Percentiles rank a stretch among this genome's conserved stretches.
These are phyloP conservation scores for Gamarada debralockiae DNA, from an alignment of 495 filamentous ascomycete species.

Conservation along the genomic window DNA sequence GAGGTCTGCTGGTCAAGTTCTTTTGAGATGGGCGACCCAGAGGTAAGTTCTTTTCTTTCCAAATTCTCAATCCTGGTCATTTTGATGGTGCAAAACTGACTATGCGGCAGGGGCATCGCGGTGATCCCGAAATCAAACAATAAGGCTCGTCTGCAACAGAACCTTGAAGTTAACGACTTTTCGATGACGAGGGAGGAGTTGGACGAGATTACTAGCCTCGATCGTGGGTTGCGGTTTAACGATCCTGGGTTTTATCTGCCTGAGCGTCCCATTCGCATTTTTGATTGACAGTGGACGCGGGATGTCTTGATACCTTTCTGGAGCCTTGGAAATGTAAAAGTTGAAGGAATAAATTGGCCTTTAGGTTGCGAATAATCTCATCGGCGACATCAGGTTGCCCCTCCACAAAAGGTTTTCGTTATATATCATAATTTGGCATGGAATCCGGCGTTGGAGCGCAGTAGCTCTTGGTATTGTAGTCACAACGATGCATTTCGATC, in stretches of 20 bases:
- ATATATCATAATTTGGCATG: no score
- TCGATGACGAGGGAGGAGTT: constrained; percentile 48
- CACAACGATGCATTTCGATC: background rate
- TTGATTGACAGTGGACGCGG: no score
- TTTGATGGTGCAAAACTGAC: background rate
- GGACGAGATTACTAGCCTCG: constrained; percentile 46
- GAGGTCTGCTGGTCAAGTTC: constrained; percentile 62
- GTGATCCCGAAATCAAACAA: constrained; percentile 74
- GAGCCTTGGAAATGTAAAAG: no score
- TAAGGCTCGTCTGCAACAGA: constrained; percentile 43
- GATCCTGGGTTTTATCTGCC: constrained; percentile 36
- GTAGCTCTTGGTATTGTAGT: background rate
- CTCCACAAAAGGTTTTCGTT: no score
- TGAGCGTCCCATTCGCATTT: constrained; percentile 12
- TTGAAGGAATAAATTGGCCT: no score
- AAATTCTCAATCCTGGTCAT: background rate
- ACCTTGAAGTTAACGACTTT: constrained; percentile 53
- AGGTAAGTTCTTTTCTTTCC: background rate
- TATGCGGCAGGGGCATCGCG: constrained; percentile 45
- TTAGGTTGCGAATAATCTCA: no score
- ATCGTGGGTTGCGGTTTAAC: constrained; percentile 57
- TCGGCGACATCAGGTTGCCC: no score
- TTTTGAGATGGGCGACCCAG: constrained; percentile 72
- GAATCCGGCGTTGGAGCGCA: no score
- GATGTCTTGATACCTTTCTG: no score